Base-by-base conservation (phyloP, 192 early-diverging fungal species). In the Coemansia interrupta region DNA sequence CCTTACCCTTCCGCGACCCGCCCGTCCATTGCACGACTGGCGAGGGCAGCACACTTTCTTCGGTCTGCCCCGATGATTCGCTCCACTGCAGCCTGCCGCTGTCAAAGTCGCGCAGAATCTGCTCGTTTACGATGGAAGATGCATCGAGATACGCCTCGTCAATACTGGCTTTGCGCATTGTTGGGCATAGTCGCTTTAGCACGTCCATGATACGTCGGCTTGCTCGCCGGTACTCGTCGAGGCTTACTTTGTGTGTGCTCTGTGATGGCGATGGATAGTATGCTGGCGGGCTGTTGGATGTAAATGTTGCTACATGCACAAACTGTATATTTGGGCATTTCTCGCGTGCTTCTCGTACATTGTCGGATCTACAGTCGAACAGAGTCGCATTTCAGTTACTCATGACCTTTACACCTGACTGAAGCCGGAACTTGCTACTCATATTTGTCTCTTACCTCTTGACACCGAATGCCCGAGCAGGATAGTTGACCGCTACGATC, bases 81-180 rank as follows among this genome's bases (percentile, higher is more conserved):
- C 32, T 41, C 55, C 60, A 63, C 42, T 68, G 59, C 2, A 74
- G 39, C 23, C 30, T 8, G 13, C 68, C 72, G 10, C 48, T 54
- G 29, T 63, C 66, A 49, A 70, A 58, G 39, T 80, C 77, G 3
- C 28, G 54, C 36, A 73, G 29, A 3, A 80, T 64, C n/a, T 52
- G 60, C 5, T 77, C 54, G 42, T 88, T 84, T 1, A 92, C 87
- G 18, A 74, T 56, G 30, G 84, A 84, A 0, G 93, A 88, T 4
- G 91, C 78, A 63, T 98, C 96, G 63, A 98, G 63, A 63, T 86
- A 96, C 0, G 86, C 90, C 60, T 98, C 96, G 59, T 98, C 95
- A 6, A 90, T 64, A 13, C 90, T 89, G 26, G 88, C 88, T 44
- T 87, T 86, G 66, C 89, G 82, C 41, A 88, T 78, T 1, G 72